Base-by-base conservation (phyloP, 2,329 filamentous ascomycete genomes). In the Fusarium paranaense region DNA sequence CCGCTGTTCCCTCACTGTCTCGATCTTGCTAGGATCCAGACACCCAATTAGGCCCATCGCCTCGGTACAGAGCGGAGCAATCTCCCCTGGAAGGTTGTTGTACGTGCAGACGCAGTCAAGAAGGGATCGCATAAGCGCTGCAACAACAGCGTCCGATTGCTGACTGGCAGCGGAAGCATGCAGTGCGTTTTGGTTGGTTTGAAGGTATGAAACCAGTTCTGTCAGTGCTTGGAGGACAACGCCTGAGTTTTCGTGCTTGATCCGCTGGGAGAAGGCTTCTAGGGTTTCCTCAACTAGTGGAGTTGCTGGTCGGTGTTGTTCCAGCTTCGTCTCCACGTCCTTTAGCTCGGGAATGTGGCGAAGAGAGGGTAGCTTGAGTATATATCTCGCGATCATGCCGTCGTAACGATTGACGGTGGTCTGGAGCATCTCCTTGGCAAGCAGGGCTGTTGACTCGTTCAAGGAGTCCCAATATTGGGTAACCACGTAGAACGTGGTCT, bases 11-110 rank as follows among this genome's bases (percentile, higher is more conserved):
- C 94, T 90, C 13, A 93, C 89, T 1, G 91, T 90, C 78, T 99
- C 97, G 2, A 98, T 90, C 68, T 94, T 91, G 78, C 97, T 98
- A 2, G 96, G 93, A 81, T 99, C 97, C 25, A 99, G 85, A 74
- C 95, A 98, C 8, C 97, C 97, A 62, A 99, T 91, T 22, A 97
- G 87, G 0, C 97, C 97, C 42, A 99, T 87, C 73, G 94, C 97
- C 78, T 93, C 91, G 16, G 95, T 93, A 71, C 94, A 95, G 4
- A 97, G 86, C 20, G 90, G 86, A 60, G 92, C 88, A 64, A 98
- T 93, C 14, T 91, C 90, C 9, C 86, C 81, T 47, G 93, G 89
- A 14, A 88, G 87, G 60, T 90, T 89, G 73, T 92, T 94, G 82
- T 97, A 97, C 72, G 93, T 95, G 64, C 95, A 90, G 59, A 92